A percentile compares a stretch with the other conserved stretches of the same genome.
These are phyloP conservation scores for Globisporangium carolinianum DNA, from an alignment of 352 stramenopile genomes.

Conservation along the genomic window DNA sequence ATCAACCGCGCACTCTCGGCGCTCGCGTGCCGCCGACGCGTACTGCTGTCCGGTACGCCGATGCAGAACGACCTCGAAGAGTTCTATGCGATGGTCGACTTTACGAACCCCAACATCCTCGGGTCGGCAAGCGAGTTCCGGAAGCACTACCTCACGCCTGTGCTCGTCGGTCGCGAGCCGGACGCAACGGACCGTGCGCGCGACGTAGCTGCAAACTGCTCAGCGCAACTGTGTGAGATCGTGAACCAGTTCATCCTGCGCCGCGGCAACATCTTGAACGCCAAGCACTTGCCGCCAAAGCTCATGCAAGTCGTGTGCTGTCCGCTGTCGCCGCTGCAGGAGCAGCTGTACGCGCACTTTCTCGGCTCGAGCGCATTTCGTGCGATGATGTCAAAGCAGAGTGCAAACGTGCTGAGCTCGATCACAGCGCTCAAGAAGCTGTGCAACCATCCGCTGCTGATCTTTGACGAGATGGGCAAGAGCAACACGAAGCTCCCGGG, in stretches of 20 bases:
- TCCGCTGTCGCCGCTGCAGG: slow-evolving; percentile 93
- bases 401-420: slow-evolving; percentile 79
- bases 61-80: slow-evolving; percentile 99
- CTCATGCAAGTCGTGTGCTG: slow-evolving; percentile 99
- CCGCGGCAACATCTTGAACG: slow-evolving; percentile 98
- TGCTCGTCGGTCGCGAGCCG: slow-evolving; percentile 86
- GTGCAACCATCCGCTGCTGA: slow-evolving; percentile 96
- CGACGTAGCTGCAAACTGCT: slow-evolving; percentile 75
- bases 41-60: slow-evolving; percentile 95
- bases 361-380: slow-evolving; percentile 92
- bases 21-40: slow-evolving; percentile 85
- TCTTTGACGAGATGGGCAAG: slow-evolving; percentile 85
- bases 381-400: slow-evolving; percentile 94
- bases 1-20: slow-evolving; percentile 77
- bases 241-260: slow-evolving; percentile 99
- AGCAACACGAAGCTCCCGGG: slow-evolving; percentile 74
- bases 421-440: slow-evolving; percentile 95
- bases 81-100: slow-evolving; percentile 97
- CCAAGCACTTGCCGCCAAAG: slow-evolving; percentile 97
- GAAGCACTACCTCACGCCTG: slow-evolving; percentile 87
- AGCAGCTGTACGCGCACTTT: slow-evolving; percentile 96
- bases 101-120: slow-evolving; percentile 84
- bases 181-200: slow-evolving; percentile 84
- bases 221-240: slow-evolving; percentile 93
- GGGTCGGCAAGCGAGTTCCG: slow-evolving; percentile 88